These are phyloP conservation scores for Suillus subaureus DNA, from an alignment of 768 basidiomycete species.

Conservation along the genomic window DNA sequence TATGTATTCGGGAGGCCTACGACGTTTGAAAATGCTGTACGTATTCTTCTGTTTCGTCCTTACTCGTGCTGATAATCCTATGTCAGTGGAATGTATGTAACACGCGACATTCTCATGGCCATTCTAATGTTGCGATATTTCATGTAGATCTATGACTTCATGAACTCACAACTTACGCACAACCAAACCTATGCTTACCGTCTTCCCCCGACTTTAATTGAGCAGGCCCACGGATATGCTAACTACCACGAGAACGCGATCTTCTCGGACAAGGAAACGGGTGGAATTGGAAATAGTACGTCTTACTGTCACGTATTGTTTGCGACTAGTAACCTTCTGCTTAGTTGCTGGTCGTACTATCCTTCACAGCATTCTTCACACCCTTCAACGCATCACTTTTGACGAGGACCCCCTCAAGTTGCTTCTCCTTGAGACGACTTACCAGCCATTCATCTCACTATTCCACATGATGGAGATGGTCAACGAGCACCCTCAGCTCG, in stretches of 20 bases:
- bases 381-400: slow-evolving; percentile 77
- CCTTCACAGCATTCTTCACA: slow-evolving; percentile 66
- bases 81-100: slow-evolving; percentile 71
- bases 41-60: slow-evolving; percentile 26
- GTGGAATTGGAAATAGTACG: slow-evolving; percentile 43
- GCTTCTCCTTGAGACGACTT: slow-evolving; percentile 75
- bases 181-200: slow-evolving; percentile 54
- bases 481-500: slow-evolving; percentile 51
- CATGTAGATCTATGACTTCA: slow-evolving; percentile 69
- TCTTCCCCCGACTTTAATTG: slow-evolving; percentile 62
- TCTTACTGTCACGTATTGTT: slow-evolving; percentile 15
- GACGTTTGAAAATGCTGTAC: slow-evolving; percentile 63
- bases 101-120: neutral
- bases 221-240: slow-evolving; percentile 71
- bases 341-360: slow-evolving; percentile 82
- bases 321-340: neutral
- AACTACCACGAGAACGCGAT: slow-evolving; percentile 78
- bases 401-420: slow-evolving; percentile 78
- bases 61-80: neutral
- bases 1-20: slow-evolving; percentile 71
- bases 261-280: slow-evolving; percentile 69
- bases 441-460: slow-evolving; percentile 86
- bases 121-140: too few species aligned
- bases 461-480: slow-evolving; percentile 71
- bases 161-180: slow-evolving; percentile 74